These are phyloP conservation scores for Cytospora chrysosperma DNA, from an alignment of 2,329 filamentous ascomycete species.

Conservation along the genomic window DNA sequence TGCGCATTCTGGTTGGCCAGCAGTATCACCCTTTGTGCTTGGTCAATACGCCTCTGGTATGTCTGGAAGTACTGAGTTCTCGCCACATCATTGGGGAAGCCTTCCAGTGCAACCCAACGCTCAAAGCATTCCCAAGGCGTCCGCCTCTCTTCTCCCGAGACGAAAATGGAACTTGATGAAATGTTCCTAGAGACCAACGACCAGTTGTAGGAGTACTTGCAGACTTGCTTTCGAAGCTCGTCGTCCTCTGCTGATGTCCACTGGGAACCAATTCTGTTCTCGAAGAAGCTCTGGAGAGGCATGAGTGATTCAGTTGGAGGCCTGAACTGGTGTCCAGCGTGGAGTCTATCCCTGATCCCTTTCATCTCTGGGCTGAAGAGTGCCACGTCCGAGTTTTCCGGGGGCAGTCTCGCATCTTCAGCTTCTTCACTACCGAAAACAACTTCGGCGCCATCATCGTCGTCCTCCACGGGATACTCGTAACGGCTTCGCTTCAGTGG, in stretches of 20 bases:
- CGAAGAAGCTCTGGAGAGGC: constrained; percentile 88
- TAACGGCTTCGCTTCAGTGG: constrained; percentile 80
- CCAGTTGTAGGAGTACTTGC: constrained; percentile 97
- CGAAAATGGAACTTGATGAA: constrained; percentile 69
- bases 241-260: constrained; percentile 92
- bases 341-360: constrained; percentile 81
- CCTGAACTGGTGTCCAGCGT: constrained; percentile 88
- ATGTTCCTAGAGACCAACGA: constrained; percentile 85
- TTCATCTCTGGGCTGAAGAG: constrained; percentile 90
- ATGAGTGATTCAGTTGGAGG: constrained; percentile 89
- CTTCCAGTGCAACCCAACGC: constrained; percentile 89
- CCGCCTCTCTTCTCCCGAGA: constrained; percentile 83
- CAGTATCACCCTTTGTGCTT: constrained; percentile 54
- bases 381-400: constrained; percentile 74
- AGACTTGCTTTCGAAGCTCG: constrained; percentile 78
- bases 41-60: constrained; percentile 60
- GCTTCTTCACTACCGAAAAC: constrained; percentile 36
- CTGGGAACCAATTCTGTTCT: constrained; percentile 80
- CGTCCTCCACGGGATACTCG: constrained; percentile 71
- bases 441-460: constrained; percentile 50
- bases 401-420: constrained; percentile 49
- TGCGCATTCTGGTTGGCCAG: constrained; percentile 53
- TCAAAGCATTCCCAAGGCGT: constrained; percentile 99
- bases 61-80: constrained; percentile 93
- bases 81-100: constrained; percentile 86